Evolutionary conservation across 768 basidiomycete genomes (phyloP), one percentile per base, ranked within the genome.

Genomic region (Naganishia antarctica): DNA sequence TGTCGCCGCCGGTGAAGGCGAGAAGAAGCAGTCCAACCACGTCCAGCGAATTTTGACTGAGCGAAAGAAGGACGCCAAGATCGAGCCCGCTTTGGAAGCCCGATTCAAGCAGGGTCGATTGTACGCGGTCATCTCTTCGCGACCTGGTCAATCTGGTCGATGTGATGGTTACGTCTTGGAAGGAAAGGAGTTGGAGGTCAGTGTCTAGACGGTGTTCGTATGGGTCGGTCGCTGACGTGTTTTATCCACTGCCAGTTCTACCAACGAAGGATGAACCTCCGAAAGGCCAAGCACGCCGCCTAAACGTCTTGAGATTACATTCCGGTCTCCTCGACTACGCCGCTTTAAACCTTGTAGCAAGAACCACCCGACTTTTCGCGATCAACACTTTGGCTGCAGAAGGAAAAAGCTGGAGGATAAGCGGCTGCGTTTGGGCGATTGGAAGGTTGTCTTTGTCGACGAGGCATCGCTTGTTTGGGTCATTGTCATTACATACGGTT

Each of bases 91-190:
- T 57, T 84, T 98, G 69, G 92, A 94, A 80, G 74, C 83, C 47
- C 93, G 94, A 76, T 96, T 97, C 75, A 83, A 85, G 72, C 90
- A 92, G 76, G 92, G 96, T 79, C 92, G 96, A 79, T 84, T 99
- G 68, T 93, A 97, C 77, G 96, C 96, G 69, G 74, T 82, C 72
- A 88, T 99, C 79, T 86, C 91, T 65, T 93, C 90, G 79, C 87
- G 96, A 79, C 96, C 96, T 63, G 96, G 96, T 43, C 96, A 99
- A 80, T 89, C 86, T 62, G 96, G 96, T 29, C 91, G 96, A 70
- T 86, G 88, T 63, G 96, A 99, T 79, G 96, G 96, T 59, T 97
- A 98, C 81, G 82, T 99, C 68, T 85, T 99, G 60, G 96, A 99
- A 83, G 96, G 96, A 76, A 92, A 90, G 81, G 96, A 99, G 79